Conservation (phyloP, 371 early-diverging fungal species). For the Zopfochytrium polystomum region DNA sequence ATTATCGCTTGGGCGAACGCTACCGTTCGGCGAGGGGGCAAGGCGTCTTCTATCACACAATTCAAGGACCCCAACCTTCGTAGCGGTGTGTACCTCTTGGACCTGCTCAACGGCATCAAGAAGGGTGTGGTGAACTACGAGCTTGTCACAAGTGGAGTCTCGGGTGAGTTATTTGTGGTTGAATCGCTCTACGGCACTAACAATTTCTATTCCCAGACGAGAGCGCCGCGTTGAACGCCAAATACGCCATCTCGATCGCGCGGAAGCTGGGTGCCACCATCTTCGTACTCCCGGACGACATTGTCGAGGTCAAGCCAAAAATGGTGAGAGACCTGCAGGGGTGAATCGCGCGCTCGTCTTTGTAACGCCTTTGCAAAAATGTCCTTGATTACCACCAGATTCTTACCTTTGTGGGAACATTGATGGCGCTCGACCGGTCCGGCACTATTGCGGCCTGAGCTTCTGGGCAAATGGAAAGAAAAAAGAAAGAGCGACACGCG, state of each 20-base stretch:
- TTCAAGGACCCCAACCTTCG: conserved; percentile 82
- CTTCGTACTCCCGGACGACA: conserved; percentile 95
- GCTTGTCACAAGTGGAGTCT: conserved; percentile 73
- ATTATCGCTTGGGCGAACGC: conserved; percentile 94
- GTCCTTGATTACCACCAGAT: conserved; percentile 51
- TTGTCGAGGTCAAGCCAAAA: conserved; percentile 88
- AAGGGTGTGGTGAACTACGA: conserved; percentile 87
- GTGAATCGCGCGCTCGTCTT: background rate
- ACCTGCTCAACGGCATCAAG: conserved; percentile 87
- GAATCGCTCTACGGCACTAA: background rate
- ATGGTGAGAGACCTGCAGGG: conserved; percentile 56
- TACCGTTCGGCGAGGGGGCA: conserved; percentile 64
- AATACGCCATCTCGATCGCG: conserved; percentile 94
- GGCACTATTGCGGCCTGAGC: no score
- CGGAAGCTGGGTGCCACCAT: conserved; percentile 97
- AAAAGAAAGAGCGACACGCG: no score
- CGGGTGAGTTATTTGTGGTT: conserved; percentile 22
- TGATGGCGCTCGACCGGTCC: conserved; percentile 61
- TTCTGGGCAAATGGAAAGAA: no score
- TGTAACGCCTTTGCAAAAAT: background rate
- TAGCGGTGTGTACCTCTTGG: conserved; percentile 80
- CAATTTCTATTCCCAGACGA: conserved; percentile 55
- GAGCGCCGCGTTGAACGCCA: conserved; percentile 86
- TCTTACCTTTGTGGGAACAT: conserved; percentile 81
- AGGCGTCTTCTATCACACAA: conserved; percentile 63